Evolutionary conservation across 495 filamentous ascomycete species (phyloP).

Genomic region (Penicillium nucicola): DNA sequence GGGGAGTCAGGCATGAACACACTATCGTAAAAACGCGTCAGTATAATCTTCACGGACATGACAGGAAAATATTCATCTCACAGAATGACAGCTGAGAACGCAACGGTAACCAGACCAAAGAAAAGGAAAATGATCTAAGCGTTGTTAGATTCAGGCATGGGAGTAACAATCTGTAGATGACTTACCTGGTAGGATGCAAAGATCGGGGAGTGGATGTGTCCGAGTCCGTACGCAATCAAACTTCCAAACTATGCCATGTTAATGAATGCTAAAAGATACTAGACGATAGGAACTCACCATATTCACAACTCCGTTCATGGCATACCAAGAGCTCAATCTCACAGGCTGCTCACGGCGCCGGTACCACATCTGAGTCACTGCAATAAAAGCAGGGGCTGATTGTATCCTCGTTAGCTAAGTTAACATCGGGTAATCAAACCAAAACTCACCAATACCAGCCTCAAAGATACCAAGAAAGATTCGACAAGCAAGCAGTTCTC

Average conservation of each 20-base stretch:
- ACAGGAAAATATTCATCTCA: slow-evolving; percentile 8
- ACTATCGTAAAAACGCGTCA: slow-evolving; percentile 9
- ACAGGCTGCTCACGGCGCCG: slow-evolving; percentile 57
- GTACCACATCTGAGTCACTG: slow-evolving; percentile 64
- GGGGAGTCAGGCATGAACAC: slow-evolving; percentile 59
- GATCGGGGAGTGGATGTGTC: slow-evolving; percentile 50
- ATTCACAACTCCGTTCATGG: slow-evolving; percentile 55
- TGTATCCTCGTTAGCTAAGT: neutral
- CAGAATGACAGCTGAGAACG: slow-evolving; percentile 43
- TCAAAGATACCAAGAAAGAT: slow-evolving; percentile 65
- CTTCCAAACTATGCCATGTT: slow-evolving; percentile 32
- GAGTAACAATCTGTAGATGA: slow-evolving; percentile 6
- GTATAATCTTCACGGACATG: neutral
- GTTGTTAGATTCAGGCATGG: neutral
- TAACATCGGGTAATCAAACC: neutral
- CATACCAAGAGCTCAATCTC: slow-evolving; percentile 57
- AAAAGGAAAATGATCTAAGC: slow-evolving; percentile 53
- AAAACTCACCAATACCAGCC: slow-evolving; percentile 37
- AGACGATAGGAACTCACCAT: slow-evolving; percentile 36
- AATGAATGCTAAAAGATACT: neutral
- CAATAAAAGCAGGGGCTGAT: slow-evolving; percentile 56
- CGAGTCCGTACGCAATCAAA: slow-evolving; percentile 57
- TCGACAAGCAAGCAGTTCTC: slow-evolving; percentile 52
- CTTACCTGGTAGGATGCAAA: slow-evolving; percentile 55
- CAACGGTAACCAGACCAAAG: slow-evolving; percentile 52